phyloP scores from a whole-genome alignment of 2,329 filamentous ascomycete genomes.

The Hypoxylon sp. region DNA sequence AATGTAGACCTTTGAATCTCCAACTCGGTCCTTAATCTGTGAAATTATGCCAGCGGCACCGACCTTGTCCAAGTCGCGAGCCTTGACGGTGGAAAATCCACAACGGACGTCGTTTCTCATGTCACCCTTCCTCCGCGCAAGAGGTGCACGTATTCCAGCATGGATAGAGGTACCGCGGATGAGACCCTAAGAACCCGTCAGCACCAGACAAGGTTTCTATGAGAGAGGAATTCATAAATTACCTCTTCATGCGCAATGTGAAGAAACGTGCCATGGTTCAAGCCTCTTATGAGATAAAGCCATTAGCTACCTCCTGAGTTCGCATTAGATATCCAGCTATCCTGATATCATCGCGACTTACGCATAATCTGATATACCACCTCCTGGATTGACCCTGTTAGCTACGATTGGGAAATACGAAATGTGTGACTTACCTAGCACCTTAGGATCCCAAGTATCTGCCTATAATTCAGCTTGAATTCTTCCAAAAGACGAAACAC shows the following conservation, averaged over 20 bases:
- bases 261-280: conserved; percentile 74
- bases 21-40: conserved; percentile 71
- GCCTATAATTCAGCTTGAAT: conserved; percentile 31
- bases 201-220: not conserved
- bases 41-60: conserved; percentile 76
- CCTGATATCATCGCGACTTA: conserved; percentile 53
- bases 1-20: conserved; percentile 73
- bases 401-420: not conserved
- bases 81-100: conserved; percentile 71
- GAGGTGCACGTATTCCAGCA: conserved; percentile 72
- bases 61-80: conserved; percentile 79
- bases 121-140: conserved; percentile 65
- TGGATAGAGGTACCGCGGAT: conserved; percentile 72
- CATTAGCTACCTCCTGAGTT: conserved; percentile 1
- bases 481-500: conserved; percentile 19
- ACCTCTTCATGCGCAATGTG: conserved; percentile 74
- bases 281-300: conserved; percentile 55
- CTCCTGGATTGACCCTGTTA: conserved; percentile 56
- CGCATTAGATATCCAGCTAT: not conserved
- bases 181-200: conserved; percentile 58
- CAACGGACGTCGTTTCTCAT: conserved; percentile 70
- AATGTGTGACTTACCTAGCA: conserved; percentile 59
- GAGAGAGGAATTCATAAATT: not conserved
- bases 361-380: conserved; percentile 73
- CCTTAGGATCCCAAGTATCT: conserved; percentile 81